Conservation (phyloP, 2,329 filamentous ascomycete species). For the Cylindrodendrum hubeiense region DNA sequence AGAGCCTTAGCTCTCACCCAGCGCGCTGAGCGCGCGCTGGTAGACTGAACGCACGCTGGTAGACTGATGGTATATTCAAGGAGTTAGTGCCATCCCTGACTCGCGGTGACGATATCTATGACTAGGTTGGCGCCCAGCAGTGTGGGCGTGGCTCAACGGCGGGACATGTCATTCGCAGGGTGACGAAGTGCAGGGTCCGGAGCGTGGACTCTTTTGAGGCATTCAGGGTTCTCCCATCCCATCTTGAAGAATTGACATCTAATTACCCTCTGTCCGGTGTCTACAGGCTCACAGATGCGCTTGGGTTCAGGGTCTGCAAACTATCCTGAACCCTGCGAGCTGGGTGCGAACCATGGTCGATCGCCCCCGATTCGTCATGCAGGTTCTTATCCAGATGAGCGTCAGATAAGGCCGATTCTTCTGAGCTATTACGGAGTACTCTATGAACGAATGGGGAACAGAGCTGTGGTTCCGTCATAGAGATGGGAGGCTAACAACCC, state of each 20-base stretch:
- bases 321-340: background rate
- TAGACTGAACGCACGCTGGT: too few relatives aligned
- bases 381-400: background rate
- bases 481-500: too few relatives aligned
- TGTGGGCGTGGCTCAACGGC: background rate
- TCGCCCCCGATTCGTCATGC: background rate
- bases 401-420: background rate
- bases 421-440: too few relatives aligned
- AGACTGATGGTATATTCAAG: background rate
- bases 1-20: too few relatives aligned
- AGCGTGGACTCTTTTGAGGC: too few relatives aligned
- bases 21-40: too few relatives aligned
- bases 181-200: background rate
- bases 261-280: background rate
- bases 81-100: background rate
- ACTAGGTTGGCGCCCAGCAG: background rate
- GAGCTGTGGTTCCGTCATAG: too few relatives aligned
- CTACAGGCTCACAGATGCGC: background rate
- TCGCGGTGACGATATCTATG: background rate
- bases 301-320: background rate
- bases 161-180: background rate
- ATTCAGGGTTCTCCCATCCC: background rate
- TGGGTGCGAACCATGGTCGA: background rate
- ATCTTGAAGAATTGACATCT: background rate
- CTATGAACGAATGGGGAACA: too few relatives aligned